These are phyloP conservation scores for Kurtzmaniella quercitrusa DNA, from an alignment of 1,139 yeast genomes.

Conservation along the genomic window DNA sequence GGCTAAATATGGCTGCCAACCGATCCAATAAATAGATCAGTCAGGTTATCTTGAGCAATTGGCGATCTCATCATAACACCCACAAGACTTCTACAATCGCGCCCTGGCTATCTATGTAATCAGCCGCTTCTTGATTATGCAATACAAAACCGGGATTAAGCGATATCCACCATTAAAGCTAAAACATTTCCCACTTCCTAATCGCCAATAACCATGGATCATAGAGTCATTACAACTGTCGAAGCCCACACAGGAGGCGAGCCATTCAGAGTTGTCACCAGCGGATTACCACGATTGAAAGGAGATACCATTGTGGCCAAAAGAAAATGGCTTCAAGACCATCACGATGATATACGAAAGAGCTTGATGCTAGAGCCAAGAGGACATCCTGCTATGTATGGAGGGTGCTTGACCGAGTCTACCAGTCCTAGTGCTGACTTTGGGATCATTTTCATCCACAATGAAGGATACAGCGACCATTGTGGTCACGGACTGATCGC, in stretches of 20 bases:
- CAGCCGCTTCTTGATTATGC: too few species aligned
- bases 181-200: too few species aligned
- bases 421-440: constrained; percentile 13
- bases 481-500: constrained; percentile 20
- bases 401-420: constrained; percentile 15
- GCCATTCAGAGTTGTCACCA: constrained; percentile 14
- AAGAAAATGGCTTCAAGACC: constrained; percentile 11
- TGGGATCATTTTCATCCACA: constrained; percentile 16
- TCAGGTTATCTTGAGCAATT: too few species aligned
- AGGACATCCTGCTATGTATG: constrained; percentile 21
- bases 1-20: too few species aligned
- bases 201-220: constrained; percentile 1
- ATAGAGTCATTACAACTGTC: constrained; percentile 14
- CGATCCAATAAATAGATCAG: too few species aligned
- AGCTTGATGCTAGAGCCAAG: constrained; percentile 18
- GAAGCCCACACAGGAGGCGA: constrained; percentile 21
- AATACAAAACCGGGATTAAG: too few species aligned
- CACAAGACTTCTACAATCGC: too few species aligned
- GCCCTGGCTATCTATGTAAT: too few species aligned
- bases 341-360: constrained; percentile 15
- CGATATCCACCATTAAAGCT: too few species aligned
- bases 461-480: constrained; percentile 11
- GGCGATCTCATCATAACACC: too few species aligned
- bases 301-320: constrained; percentile 16
- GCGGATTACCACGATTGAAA: constrained; percentile 15